Evolutionary conservation across 768 basidiomycete genomes (phyloP).

Genomic region (Suillus subluteus): DNA sequence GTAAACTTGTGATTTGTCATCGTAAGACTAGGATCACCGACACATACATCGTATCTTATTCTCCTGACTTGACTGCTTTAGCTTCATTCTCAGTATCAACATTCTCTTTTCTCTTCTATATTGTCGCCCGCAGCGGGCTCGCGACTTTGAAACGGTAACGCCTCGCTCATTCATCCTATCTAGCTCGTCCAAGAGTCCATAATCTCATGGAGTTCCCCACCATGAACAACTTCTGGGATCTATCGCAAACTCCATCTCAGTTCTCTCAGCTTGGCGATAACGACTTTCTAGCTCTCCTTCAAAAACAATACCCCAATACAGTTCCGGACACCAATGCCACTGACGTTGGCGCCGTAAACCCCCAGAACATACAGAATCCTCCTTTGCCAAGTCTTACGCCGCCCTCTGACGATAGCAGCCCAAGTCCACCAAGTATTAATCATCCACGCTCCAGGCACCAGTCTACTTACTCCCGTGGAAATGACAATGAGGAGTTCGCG

Average conservation of each 20-base stretch:
- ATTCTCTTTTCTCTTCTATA: not conserved
- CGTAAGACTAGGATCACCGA: conserved; percentile 2
- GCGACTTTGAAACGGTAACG: not conserved
- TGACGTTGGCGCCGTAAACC: conserved; percentile 53
- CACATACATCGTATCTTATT: not conserved
- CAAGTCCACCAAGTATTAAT: conserved; percentile 65
- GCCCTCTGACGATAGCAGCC: conserved; percentile 76
- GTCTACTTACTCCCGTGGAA: conserved; percentile 26
- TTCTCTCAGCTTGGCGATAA: conserved; percentile 73
- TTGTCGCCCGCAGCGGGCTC: not conserved
- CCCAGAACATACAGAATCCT: conserved; percentile 53
- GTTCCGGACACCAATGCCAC: conserved; percentile 24
- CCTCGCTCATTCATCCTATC: not conserved
- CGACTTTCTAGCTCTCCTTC: conserved; percentile 76
- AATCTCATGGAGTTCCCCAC: conserved; percentile 40
- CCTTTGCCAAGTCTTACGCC: conserved; percentile 59
- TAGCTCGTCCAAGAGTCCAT: not conserved
- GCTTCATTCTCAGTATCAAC: conserved; percentile 2
- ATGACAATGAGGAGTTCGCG: conserved; percentile 48
- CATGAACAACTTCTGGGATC: conserved; percentile 66
- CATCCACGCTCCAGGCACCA: conserved; percentile 24
- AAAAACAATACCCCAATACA: conserved; percentile 67
- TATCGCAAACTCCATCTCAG: conserved; percentile 53
- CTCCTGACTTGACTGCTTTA: conserved; percentile 13
- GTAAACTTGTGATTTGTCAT: conserved; percentile 10